These are phyloP conservation scores for Eugenia klotzschiana DNA, from an alignment of 441 rosid species.

Conservation along the genomic window DNA sequence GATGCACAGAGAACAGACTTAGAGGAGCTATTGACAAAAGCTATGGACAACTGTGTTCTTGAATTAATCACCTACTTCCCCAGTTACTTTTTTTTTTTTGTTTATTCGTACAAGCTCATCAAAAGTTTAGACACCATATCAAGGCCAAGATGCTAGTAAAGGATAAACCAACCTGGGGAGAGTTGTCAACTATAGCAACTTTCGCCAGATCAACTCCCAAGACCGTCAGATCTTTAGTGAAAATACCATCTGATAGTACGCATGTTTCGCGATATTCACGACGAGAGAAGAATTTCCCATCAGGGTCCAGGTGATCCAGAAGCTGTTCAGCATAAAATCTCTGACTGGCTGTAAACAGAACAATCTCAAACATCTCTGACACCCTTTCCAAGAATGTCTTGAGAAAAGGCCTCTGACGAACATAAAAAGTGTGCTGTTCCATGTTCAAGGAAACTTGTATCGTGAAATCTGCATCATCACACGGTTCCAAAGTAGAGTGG, in stretches of 20 bases:
- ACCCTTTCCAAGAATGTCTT: slow-evolving; percentile 70
- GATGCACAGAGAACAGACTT: slow-evolving; percentile 8
- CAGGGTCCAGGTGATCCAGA: slow-evolving; percentile 70
- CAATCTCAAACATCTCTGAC: slow-evolving; percentile 78
- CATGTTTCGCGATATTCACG: slow-evolving; percentile 82
- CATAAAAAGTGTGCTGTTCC: slow-evolving; percentile 84
- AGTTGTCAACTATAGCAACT: slow-evolving; percentile 90
- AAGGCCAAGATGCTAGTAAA: neutral
- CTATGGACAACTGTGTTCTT: neutral
- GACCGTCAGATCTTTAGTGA: slow-evolving; percentile 87
- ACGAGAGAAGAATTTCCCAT: slow-evolving; percentile 54
- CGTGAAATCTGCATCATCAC: slow-evolving; percentile 79
- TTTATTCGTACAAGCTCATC: neutral
- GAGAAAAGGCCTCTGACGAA: slow-evolving; percentile 73
- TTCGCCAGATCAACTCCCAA: slow-evolving; percentile 90
- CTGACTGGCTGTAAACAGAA: slow-evolving; percentile 89
- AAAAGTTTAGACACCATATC: neutral
- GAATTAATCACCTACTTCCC: neutral
- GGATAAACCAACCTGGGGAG: slow-evolving; percentile 58
- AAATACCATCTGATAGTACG: slow-evolving; percentile 67
- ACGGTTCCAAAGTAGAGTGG: slow-evolving; percentile 67
- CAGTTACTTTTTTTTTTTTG: neutral
- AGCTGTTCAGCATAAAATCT: slow-evolving; percentile 84
- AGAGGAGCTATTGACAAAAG: neutral
- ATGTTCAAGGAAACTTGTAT: slow-evolving; percentile 68